phyloP scores from a whole-genome alignment of 495 filamentous ascomycete genomes.

The Penicillium tannophilum region DNA sequence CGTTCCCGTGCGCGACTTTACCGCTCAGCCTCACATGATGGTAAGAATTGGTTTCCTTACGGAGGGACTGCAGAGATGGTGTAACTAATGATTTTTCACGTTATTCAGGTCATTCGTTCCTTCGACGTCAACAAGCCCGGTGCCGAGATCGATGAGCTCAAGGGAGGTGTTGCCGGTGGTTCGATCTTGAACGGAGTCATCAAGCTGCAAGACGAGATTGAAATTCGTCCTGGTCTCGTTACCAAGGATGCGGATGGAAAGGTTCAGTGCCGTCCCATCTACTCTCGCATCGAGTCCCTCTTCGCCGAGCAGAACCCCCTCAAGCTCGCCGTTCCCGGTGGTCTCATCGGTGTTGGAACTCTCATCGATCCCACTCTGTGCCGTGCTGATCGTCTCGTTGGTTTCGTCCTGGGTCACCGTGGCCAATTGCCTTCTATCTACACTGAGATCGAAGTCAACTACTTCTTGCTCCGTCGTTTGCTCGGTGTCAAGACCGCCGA shows the following conservation, averaged over 20 bases:
- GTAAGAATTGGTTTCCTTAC: constrained; percentile 38
- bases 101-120: constrained; percentile 68
- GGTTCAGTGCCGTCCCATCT: constrained; percentile 95
- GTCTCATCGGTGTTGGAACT: constrained; percentile 95
- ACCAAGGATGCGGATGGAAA: constrained; percentile 89
- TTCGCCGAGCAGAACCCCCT: constrained; percentile 98
- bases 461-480: constrained; percentile 91
- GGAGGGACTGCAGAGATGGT: background rate
- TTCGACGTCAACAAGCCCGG: constrained; percentile 99
- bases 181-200: constrained; percentile 94
- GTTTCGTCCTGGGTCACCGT: constrained; percentile 94
- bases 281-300: constrained; percentile 88
- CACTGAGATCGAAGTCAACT: constrained; percentile 97
- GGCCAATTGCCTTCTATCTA: constrained; percentile 92
- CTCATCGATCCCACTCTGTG: constrained; percentile 96
- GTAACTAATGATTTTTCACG: background rate
- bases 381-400: constrained; percentile 92
- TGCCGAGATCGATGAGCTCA: constrained; percentile 98
- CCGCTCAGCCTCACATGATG: constrained; percentile 92
- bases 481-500: constrained; percentile 97
- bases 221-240: constrained; percentile 95
- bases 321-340: constrained; percentile 95
- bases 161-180: constrained; percentile 97
- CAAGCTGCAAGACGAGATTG: constrained; percentile 95
- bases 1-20: constrained; percentile 86